Base-by-base conservation (phyloP, 768 basidiomycete genomes). In the Asterophora lycoperdoides region DNA sequence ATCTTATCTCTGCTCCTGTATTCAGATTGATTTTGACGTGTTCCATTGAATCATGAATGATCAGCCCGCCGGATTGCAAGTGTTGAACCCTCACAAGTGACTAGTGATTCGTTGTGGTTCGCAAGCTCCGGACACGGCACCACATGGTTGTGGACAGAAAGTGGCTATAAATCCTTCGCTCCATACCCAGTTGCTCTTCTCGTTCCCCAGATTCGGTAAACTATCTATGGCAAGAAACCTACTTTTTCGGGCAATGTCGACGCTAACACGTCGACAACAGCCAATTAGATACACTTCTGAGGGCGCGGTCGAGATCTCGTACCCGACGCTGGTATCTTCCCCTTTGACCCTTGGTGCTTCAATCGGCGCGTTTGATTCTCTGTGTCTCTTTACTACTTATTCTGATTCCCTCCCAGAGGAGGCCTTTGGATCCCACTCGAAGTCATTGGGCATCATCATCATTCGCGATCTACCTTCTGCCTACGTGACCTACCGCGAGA, bases 401-500 rank as follows among this genome's bases (percentile, higher is more conserved):
- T 38, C 42, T 43, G 34, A 41, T 14, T 26, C n/a, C 10, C 34
- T 15, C 32, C 13, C 55, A 89, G 87, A 85, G 57, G 75, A 80
- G 56, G 93, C 89, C 3, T 95, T 95, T 59, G 93, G 92, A 17
- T 89, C 89, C 9, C 72, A 80, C 50, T 77, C 86, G 7, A 70
- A 81, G 43, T 84, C 82, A 38, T 71, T 94, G 43, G 93, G 93
- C 1, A 84, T 96, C 54, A 75, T 95, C 52, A 66, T 95, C 41
- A 75, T 94, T 54, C 79, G 78, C 55, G 92, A 93, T 68, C 71
- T 99, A 26, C 96, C 94, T 1, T 55, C 63, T 3, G 69, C 68
- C 35, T 99, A 89, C 58, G 58, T 65, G 8, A 46, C 56, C 2
- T 78, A 89, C 47, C 75, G 96, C 32, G 81, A 86, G 59, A 72